Evolutionary conservation across 75 land plant species (phyloP).

Genomic region (Pinus albicaulis): DNA sequence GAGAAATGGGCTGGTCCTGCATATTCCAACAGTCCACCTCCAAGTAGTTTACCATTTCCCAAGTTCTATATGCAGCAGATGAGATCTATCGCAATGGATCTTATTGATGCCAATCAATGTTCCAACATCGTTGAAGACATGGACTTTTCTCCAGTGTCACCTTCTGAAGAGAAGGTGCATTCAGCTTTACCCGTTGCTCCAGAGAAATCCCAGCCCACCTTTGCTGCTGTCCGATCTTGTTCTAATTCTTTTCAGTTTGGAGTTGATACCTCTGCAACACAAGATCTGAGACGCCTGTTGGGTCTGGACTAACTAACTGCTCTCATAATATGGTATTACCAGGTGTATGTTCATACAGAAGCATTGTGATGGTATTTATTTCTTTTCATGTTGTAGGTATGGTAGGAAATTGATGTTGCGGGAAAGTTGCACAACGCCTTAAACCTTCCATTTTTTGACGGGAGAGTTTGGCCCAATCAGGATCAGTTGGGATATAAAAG

Average conservation of each 20-base stretch:
- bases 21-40: constrained; percentile 81
- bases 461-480: background rate
- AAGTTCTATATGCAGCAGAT: constrained; percentile 55
- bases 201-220: background rate
- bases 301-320: constrained; percentile 28
- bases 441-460: constrained; percentile 6
- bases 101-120: constrained; percentile 14
- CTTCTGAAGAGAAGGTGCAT: too few species aligned
- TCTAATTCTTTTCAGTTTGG: constrained; percentile 2
- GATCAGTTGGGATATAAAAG: background rate
- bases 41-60: constrained; percentile 79
- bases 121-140: background rate
- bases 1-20: constrained; percentile 88
- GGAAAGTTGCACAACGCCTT: background rate
- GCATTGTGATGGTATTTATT: background rate
- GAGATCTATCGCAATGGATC: constrained; percentile 41
- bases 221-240: too few species aligned
- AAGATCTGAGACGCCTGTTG: constrained; percentile 61
- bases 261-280: constrained; percentile 19
- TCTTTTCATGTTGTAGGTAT: background rate
- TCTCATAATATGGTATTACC: background rate
- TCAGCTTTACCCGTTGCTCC: constrained; percentile 2
- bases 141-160: too few species aligned
- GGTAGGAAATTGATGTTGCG: background rate
- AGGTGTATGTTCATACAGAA: background rate